Evolutionary conservation across 768 basidiomycete genomes (phyloP).

Genomic region (Amanita polypyramis): DNA sequence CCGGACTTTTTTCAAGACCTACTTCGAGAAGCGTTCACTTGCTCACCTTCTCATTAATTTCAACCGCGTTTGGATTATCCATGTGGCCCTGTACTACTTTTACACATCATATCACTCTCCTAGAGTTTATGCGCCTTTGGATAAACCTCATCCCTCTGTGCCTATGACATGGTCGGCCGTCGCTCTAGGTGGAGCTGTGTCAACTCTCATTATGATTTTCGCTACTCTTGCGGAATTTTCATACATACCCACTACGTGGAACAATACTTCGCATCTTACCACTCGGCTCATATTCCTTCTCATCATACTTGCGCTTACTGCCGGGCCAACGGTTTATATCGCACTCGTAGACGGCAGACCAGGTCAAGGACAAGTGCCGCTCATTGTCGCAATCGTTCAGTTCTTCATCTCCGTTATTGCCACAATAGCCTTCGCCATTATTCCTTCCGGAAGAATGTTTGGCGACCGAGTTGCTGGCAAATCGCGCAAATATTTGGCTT

Average conservation of each 20-base stretch:
- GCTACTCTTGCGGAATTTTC: conserved; percentile 93
- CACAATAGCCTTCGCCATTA: conserved; percentile 73
- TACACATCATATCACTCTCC: conserved; percentile 98
- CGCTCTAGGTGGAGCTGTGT: conserved; percentile 92
- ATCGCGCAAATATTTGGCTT: conserved; percentile 96
- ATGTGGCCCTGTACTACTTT: conserved; percentile 90
- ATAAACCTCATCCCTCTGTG: conserved; percentile 58
- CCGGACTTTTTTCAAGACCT: conserved; percentile 97
- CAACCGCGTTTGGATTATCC: conserved; percentile 97
- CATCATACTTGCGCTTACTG: conserved; percentile 86
- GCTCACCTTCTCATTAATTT: conserved; percentile 97
- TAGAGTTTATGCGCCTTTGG: conserved; percentile 70
- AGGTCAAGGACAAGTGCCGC: conserved; percentile 54
- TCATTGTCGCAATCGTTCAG: conserved; percentile 89
- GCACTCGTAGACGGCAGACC: conserved; percentile 68
- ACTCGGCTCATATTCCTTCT: conserved; percentile 89
- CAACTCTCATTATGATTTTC: conserved; percentile 86
- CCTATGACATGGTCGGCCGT: conserved; percentile 94
- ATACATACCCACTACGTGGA: conserved; percentile 98
- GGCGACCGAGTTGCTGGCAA: conserved; percentile 97
- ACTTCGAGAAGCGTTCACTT: conserved; percentile 89
- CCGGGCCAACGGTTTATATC: conserved; percentile 90
- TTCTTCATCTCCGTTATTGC: conserved; percentile 85
- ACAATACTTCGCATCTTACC: conserved; percentile 94
- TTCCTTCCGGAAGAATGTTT: conserved; percentile 97